Evolutionary conservation across 2,329 filamentous ascomycete species (phyloP), one percentile per base, ranked within the genome.

Genomic region (Aspergillus sp.): DNA sequence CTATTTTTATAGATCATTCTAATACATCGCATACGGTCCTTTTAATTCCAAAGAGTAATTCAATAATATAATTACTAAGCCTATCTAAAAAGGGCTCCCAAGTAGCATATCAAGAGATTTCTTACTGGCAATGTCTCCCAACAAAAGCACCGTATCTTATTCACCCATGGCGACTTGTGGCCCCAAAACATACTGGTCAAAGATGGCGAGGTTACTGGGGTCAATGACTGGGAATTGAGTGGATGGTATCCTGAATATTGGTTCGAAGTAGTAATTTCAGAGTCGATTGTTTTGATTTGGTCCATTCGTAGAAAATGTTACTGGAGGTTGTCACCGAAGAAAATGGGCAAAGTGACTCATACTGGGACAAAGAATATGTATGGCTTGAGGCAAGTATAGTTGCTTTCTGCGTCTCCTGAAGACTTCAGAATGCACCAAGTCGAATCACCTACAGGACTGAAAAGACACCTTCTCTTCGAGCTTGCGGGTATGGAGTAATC

Each of bases 161-260:
- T 60, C 47, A 56, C 54, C 6, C 58, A 51, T 39, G 48, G 48
- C 7, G 54, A 59, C 37, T 34, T 63, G 30, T 49, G 53, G 19
- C 47, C 53, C 6, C 50, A 51, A n/a, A 62, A 62, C 33, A 52
- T 62, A 4, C 35, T 62, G 10, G 51, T 61, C 29, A 37, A 41
- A n/a, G 31, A 38, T 11, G 51, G 53, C 27, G 47, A 47, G 11
- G 56, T 53, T 7, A 47, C 56, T 6, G 57, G 54, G 5, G 43
- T 62, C 29, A 36, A 60, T 12, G 58, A 62, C 39, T 58, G 59
- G 47, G 55, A 54, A 6, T 48, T 56, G 19, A 50, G 56, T 1
- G 58, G 56, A 8, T 57, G 55, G 32, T 57, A 51, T 42, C 60
- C 58, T 1, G 50, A 53, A 33, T 49, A 56, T 37, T 58, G 56